Conservation (phyloP, 2,329 filamentous ascomycete species). For the Neopestalotiopsis clavispora region DNA sequence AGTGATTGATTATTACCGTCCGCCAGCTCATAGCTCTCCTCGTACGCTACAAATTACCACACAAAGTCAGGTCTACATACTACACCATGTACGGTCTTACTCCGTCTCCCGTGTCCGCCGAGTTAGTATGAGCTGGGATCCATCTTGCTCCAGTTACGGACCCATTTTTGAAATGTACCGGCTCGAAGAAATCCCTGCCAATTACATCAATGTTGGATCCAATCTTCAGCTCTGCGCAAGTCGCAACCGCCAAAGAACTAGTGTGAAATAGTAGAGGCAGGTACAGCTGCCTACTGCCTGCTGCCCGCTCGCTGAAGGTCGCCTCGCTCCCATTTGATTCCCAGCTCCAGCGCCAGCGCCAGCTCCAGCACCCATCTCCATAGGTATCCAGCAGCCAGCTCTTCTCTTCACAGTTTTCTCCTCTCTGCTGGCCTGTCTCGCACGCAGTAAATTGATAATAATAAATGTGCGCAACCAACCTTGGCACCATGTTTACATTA, state of each 20-base stretch:
- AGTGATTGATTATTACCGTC: too few relatives aligned
- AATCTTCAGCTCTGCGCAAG: neutral
- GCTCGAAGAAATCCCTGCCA: neutral
- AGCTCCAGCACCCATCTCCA: too few relatives aligned
- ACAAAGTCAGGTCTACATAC: neutral
- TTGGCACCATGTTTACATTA: neutral
- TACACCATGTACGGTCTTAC: neutral
- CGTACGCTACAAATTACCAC: neutral
- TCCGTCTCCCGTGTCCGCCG: neutral
- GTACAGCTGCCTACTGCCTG: neutral
- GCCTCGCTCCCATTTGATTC: neutral
- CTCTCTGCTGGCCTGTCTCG: neutral
- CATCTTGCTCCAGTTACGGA: neutral
- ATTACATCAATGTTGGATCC: neutral
- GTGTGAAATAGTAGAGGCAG: neutral
- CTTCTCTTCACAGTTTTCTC: too few relatives aligned
- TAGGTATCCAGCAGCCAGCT: too few relatives aligned
- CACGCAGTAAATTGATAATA: neutral
- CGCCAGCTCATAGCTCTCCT: neutral
- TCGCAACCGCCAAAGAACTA: neutral
- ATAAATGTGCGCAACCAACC: neutral
- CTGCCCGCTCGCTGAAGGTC: neutral
- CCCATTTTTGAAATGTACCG: conserved; percentile 1
- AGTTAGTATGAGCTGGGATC: neutral
- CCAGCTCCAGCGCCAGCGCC: neutral